Conservation (phyloP, 306 rosid species). For the Vigna hirtella region DNA sequence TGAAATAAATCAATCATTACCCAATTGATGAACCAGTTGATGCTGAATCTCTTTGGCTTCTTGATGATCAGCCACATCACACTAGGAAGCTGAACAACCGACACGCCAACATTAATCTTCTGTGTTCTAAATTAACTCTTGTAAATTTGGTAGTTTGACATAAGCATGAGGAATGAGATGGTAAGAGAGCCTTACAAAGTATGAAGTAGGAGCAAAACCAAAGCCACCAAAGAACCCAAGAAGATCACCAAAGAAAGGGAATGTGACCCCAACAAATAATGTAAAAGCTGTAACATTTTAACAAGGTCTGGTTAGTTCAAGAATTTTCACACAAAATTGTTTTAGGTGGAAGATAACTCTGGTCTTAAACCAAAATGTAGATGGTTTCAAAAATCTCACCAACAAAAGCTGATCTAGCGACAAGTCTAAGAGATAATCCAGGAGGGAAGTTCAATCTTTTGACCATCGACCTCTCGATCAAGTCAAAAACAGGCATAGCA, state of each 20-base stretch:
- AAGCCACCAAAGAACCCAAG: constrained; percentile 97
- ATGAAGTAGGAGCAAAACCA: constrained; percentile 92
- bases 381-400: constrained; percentile 53
- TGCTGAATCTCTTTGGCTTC: constrained; percentile 86
- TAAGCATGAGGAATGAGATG: constrained; percentile 2
- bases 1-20: constrained; percentile 49
- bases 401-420: constrained; percentile 78
- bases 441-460: constrained; percentile 63
- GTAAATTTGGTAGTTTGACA: background rate
- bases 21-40: constrained; percentile 91
- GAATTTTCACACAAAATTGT: no score
- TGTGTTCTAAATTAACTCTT: constrained; percentile 17
- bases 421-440: constrained; percentile 75
- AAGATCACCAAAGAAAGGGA: constrained; percentile 96
- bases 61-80: constrained; percentile 87
- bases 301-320: background rate
- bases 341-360: background rate
- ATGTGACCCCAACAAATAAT: constrained; percentile 74
- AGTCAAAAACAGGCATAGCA: constrained; percentile 90
- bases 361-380: background rate
- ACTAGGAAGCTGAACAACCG: constrained; percentile 77
- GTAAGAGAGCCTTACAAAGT: constrained; percentile 61
- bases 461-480: constrained; percentile 74
- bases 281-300: constrained; percentile 70
- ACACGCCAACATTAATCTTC: constrained; percentile 9